Percentiles rank a stretch among this genome's conserved stretches.
phyloP scores from a whole-genome alignment of 192 early-diverging fungal genomes.

The Coemansia sp. region DNA sequence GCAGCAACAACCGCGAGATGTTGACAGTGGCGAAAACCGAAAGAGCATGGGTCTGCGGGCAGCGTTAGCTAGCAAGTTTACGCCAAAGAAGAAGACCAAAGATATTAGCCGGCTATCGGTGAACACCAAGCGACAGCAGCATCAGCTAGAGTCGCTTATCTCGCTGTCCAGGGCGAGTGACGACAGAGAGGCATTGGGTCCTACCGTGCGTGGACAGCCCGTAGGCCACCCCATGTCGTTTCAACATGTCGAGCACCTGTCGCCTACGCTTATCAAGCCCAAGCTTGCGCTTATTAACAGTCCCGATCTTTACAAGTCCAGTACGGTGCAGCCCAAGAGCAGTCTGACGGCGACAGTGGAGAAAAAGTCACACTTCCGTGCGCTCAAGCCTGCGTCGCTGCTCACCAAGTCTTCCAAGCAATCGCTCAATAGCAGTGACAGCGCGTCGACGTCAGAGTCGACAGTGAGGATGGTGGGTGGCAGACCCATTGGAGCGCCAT shows the following conservation, averaged over 20 bases:
- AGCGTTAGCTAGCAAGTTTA: conserved; percentile 46
- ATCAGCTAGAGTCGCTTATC: conserved; percentile 51
- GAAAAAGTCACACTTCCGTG: conserved; percentile 42
- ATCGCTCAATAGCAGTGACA: conserved; percentile 11
- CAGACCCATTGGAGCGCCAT: conserved; percentile 40
- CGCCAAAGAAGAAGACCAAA: conserved; percentile 44
- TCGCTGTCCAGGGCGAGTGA: conserved; percentile 27
- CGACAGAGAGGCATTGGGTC: conserved; percentile 11
- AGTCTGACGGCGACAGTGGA: conserved; percentile 9
- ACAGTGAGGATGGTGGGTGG: conserved; percentile 30
- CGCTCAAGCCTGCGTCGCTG: conserved; percentile 44
- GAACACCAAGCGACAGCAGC: conserved; percentile 52
- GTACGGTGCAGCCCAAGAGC: conserved; percentile 4
- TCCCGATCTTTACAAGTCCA: conserved; percentile 17
- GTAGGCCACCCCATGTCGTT: conserved; percentile 54
- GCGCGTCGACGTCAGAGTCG: conserved; percentile 7
- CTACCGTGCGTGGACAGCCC: conserved; percentile 44
- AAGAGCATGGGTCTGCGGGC: conserved; percentile 43
- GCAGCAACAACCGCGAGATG: conserved; percentile 9
- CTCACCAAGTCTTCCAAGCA: conserved; percentile 40
- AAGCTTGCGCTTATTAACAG: conserved; percentile 50
- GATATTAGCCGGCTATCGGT: conserved; percentile 31
- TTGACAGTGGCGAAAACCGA: conserved; percentile 14
- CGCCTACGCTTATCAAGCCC: conserved; percentile 36
- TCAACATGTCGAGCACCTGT: conserved; percentile 55